Evolutionary conservation across 1,284 basidiomycete genomes (phyloP).

Genomic region (Stereum hirsutum): DNA sequence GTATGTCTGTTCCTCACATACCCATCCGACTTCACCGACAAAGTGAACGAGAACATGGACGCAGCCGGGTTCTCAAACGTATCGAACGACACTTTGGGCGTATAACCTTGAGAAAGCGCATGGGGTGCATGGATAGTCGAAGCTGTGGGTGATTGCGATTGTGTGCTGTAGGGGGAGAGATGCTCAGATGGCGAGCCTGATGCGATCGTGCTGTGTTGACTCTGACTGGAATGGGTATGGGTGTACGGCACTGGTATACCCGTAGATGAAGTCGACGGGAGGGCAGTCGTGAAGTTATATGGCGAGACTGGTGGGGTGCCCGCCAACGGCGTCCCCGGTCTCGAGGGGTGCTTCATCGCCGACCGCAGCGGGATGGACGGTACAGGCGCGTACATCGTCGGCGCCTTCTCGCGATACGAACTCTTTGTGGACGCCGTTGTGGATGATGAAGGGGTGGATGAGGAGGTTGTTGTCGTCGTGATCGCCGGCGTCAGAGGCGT

Average conservation of each 20-base stretch:
- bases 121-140: slow-evolving; percentile 11
- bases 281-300: slow-evolving; percentile 11
- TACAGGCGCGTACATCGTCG: slow-evolving; percentile 17
- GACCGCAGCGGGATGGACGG: slow-evolving; percentile 30
- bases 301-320: slow-evolving; percentile 13
- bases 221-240: not conserved
- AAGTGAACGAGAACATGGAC: slow-evolving; percentile 48
- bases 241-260: not conserved
- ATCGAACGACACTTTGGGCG: slow-evolving; percentile 75
- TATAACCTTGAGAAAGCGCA: slow-evolving; percentile 45
- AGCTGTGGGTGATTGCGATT: slow-evolving; percentile 11
- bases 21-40: slow-evolving; percentile 77
- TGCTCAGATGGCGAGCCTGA: too few species aligned
- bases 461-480: not conserved
- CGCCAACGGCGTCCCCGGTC: slow-evolving; percentile 17
- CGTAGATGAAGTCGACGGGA: slow-evolving; percentile 1
- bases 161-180: slow-evolving; percentile 1
- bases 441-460: not conserved
- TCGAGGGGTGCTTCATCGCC: slow-evolving; percentile 35
- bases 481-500: slow-evolving; percentile 1
- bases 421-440: not conserved
- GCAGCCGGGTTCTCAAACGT: slow-evolving; percentile 33
- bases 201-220: not conserved
- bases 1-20: slow-evolving; percentile 77
- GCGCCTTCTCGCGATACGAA: slow-evolving; percentile 8